Evolutionary conservation across 768 basidiomycete species (phyloP), one percentile per base, ranked within the genome.

Genomic region (Phanerochaete carnosa): DNA sequence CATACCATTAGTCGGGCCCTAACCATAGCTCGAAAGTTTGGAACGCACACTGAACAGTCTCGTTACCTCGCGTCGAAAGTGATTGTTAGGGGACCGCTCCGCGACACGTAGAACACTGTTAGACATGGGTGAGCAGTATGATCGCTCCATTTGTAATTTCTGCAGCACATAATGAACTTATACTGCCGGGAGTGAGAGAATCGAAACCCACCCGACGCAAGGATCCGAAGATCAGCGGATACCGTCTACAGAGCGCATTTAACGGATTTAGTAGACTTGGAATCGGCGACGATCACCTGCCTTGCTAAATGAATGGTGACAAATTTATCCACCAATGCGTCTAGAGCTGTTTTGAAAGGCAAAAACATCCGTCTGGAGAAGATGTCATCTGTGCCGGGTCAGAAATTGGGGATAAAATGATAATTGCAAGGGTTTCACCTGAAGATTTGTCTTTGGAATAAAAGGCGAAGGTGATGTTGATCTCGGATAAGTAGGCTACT

Each of bases 161-260:
- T 90, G 67, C 9, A n/a, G 35, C 28, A 19, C 52, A 19, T 33
- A 43, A 57, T 23, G 57, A 45, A 28, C 47, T 53, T 28, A 43
- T 53, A 29, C 25, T 45, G 19, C 46, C 46, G 52, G 60, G 50
- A 55, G 29, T 19, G 30, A 37, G 49, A 47, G 60, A 57, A 57
- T 60, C 62, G 50, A 58, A 46, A 55, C 72, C 57, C 75, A 87
- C 90, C 76, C 80, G 79, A 68, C 79, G 77, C 84, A 85, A 86
- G 28, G 77, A 72, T 2, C 91, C 91, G 69, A 92, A 93, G 58
- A 92, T 82, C 39, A 90, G 76, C 23, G 91, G 91, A 73, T 92
- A 91, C 2, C 85, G 84, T 66, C 91, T 92, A 65, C 32, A 45
- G 50, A 46, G 45, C 35, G 57, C 33, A 47, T 43, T 45, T 59